A percentile compares a stretch with the other conserved stretches of the same genome.
Conservation (phyloP, 495 filamentous ascomycete species). For the Lichenothelia convexa region DNA sequence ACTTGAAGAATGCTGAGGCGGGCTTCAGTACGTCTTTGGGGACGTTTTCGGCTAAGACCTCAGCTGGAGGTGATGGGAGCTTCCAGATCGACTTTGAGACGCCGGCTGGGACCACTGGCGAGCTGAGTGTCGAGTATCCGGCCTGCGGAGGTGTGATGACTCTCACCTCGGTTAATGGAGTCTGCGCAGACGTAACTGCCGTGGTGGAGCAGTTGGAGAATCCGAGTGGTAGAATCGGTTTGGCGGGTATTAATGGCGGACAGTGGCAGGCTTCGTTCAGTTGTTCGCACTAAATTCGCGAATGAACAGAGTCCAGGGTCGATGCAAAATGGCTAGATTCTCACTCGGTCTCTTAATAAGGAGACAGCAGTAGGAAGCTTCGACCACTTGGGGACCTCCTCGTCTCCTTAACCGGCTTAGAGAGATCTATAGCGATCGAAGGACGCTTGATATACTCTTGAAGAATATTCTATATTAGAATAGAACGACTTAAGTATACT, state of each 20-base stretch:
- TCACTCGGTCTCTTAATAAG: too few species aligned
- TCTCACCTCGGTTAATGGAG: conserved; percentile 6
- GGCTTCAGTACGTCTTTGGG: conserved; percentile 38
- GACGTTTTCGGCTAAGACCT: conserved; percentile 26
- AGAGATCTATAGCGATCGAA: too few species aligned
- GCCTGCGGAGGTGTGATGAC: conserved; percentile 4
- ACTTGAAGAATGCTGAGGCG: conserved; percentile 31
- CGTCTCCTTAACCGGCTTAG: too few species aligned
- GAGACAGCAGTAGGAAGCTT: too few species aligned
- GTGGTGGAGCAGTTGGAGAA: background rate
- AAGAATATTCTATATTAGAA: too few species aligned
- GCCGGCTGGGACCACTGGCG: conserved; percentile 30
- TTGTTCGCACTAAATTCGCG: too few species aligned
- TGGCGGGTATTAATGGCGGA: conserved; percentile 1
- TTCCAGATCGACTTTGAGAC: conserved; percentile 20
- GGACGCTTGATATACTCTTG: too few species aligned
- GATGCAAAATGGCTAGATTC: too few species aligned
- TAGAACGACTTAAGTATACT: too few species aligned
- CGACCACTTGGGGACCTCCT: too few species aligned
- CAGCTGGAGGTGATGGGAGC: conserved; percentile 22
- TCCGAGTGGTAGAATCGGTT: conserved; percentile 1
- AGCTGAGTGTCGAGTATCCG: conserved; percentile 19
- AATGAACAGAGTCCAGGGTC: too few species aligned
- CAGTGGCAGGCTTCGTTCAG: background rate
- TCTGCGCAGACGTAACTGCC: conserved; percentile 17